These are phyloP conservation scores for Eutypa lata DNA, from an alignment of 2,329 filamentous ascomycete species.

Conservation along the genomic window DNA sequence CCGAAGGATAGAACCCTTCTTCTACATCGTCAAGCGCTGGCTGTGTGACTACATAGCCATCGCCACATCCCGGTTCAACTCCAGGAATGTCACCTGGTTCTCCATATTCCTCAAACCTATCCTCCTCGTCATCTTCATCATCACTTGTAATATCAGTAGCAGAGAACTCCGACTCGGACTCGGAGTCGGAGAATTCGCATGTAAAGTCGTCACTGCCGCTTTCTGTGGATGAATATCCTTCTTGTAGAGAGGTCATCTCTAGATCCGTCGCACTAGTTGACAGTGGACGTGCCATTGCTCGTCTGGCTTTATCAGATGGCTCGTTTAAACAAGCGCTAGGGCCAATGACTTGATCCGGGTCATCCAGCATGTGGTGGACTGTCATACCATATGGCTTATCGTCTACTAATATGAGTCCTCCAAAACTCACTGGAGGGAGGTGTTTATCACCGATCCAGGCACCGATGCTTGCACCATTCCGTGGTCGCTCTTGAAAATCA, in stretches of 20 bases:
- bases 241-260: slow-evolving; percentile 17
- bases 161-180: slow-evolving; percentile 47
- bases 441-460: slow-evolving; percentile 84
- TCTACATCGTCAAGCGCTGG: slow-evolving; percentile 86
- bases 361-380: slow-evolving; percentile 93
- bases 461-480: slow-evolving; percentile 88
- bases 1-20: slow-evolving; percentile 76
- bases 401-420: slow-evolving; percentile 82
- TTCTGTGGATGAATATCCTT: slow-evolving; percentile 36
- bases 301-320: slow-evolving; percentile 9
- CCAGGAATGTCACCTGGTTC: slow-evolving; percentile 77
- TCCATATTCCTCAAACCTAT: slow-evolving; percentile 53
- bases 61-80: slow-evolving; percentile 69
- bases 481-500: slow-evolving; percentile 72
- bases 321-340: slow-evolving; percentile 3
- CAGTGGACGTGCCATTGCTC: slow-evolving; percentile 13
- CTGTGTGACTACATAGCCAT: slow-evolving; percentile 81
- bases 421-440: slow-evolving; percentile 85
- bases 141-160: slow-evolving; percentile 47
- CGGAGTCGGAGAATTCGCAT: slow-evolving; percentile 63
- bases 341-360: slow-evolving; percentile 43
- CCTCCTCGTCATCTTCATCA: slow-evolving; percentile 47
- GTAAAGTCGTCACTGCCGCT: slow-evolving; percentile 51
- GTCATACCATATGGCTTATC: slow-evolving; percentile 88
- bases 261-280: slow-evolving; percentile 23